phyloP scores from a whole-genome alignment of 2,329 filamentous ascomycete species.

The Fusarium phyllophilum region DNA sequence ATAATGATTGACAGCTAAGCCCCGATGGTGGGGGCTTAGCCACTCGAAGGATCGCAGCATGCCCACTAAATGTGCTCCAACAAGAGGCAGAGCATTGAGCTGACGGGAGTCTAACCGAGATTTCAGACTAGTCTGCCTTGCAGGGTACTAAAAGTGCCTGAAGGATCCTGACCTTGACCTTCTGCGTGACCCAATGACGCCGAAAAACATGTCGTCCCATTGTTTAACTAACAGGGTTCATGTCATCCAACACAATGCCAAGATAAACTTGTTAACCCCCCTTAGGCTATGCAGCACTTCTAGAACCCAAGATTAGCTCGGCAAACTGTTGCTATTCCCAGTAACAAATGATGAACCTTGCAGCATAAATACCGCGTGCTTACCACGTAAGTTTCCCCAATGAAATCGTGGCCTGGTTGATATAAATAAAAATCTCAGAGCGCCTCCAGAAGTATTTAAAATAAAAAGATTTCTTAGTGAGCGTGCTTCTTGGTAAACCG shows the following conservation, averaged over 20 bases:
- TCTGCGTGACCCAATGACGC: background rate
- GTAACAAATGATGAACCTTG: background rate
- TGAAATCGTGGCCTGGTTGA: too few relatives aligned
- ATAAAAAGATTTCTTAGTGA: too few relatives aligned
- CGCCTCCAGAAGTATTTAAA: too few relatives aligned
- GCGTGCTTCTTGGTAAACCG: too few relatives aligned
- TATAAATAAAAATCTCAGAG: too few relatives aligned
- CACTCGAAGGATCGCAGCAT: background rate
- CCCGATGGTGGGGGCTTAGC: background rate
- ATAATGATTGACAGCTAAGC: background rate
- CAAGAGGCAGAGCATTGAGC: background rate
- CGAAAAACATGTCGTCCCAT: background rate
- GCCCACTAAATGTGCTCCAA: background rate
- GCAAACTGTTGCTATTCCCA: background rate
- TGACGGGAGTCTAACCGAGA: background rate
- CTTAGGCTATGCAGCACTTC: background rate
- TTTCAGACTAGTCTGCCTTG: background rate
- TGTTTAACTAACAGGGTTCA: background rate
- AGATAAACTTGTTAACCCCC: background rate
- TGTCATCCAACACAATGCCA: fast-evolving
- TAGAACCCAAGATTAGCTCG: background rate
- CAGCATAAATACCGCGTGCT: background rate
- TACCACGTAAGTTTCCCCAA: background rate
- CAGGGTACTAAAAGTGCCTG: background rate
- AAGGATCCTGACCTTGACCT: background rate